Percentiles rank a stretch among this genome's conserved stretches.
These are phyloP conservation scores for Fusarium xylarioides DNA, from an alignment of 2,329 filamentous ascomycete species.

Conservation along the genomic window DNA sequence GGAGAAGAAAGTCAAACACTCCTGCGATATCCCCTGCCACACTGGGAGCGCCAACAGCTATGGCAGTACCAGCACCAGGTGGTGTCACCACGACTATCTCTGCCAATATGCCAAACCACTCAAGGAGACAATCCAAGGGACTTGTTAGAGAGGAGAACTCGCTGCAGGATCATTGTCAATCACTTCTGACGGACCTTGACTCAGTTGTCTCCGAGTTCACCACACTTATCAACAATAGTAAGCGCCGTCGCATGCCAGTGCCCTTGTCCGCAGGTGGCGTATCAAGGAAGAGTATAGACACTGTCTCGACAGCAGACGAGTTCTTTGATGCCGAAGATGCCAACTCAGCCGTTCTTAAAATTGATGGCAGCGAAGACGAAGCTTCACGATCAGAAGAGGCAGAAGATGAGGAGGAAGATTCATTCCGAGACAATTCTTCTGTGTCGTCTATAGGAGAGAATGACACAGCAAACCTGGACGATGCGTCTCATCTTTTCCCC, in stretches of 20 bases:
- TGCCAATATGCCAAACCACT: conserved; percentile 45
- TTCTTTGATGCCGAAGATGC: conserved; percentile 89
- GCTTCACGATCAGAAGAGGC: conserved; percentile 64
- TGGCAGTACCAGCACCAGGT: conserved; percentile 56
- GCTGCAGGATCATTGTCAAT: conserved; percentile 83
- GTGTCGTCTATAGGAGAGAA: conserved; percentile 68
- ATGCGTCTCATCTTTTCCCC: conserved; percentile 74
- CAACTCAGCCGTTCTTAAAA: conserved; percentile 75
- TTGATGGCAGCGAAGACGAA: conserved; percentile 76
- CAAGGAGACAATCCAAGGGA: conserved; percentile 50
- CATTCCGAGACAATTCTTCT: conserved; percentile 64
- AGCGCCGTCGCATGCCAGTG: conserved; percentile 72
- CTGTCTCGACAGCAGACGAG: conserved; percentile 79
- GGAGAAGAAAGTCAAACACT: conserved; percentile 85
- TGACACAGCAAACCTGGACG: conserved; percentile 67
- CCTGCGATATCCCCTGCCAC: conserved; percentile 54
- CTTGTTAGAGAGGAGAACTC: conserved; percentile 66
- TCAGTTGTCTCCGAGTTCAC: conserved; percentile 85
- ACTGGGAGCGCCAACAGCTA: conserved; percentile 50
- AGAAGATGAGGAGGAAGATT: conserved; percentile 58
- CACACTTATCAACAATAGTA: conserved; percentile 78
- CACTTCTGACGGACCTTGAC: conserved; percentile 86
- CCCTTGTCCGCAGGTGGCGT: conserved; percentile 58
- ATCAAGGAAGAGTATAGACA: conserved; percentile 77
- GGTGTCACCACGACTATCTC: conserved; percentile 44